Conservation (phyloP, 164 flowering plant species). For the Platanus orientalis region DNA sequence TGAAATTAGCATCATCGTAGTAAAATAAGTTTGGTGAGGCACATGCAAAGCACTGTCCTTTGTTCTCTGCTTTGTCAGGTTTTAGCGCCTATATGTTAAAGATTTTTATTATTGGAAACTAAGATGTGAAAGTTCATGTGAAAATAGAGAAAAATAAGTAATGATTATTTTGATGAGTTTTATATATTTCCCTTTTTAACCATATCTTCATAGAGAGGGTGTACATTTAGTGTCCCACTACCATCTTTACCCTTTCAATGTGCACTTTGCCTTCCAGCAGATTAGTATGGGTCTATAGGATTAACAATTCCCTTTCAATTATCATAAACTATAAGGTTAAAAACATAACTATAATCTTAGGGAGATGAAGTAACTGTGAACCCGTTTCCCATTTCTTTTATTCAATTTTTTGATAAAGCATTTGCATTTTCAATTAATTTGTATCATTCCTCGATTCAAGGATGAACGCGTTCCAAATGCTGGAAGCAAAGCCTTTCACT, state of each 20-base stretch:
- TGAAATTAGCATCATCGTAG: conserved; percentile 26
- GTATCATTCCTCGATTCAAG: conserved; percentile 33
- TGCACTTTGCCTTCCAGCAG: not conserved
- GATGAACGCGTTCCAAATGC: conserved; percentile 27
- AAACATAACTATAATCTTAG: no score
- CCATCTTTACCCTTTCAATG: not conserved
- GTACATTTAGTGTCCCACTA: conserved; percentile 3
- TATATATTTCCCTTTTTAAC: not conserved
- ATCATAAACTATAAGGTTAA: no score
- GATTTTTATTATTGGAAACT: conserved; percentile 13
- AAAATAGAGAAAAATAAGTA: conserved; percentile 1
- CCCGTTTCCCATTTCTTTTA: no score
- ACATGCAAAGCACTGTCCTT: conserved; percentile 24
- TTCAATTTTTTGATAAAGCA: no score
- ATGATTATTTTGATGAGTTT: conserved; percentile 2
- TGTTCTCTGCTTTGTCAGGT: conserved; percentile 29
- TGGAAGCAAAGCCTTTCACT: conserved; percentile 33
- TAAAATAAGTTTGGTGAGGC: conserved; percentile 30
- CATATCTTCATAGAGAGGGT: not conserved
- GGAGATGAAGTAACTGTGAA: no score
- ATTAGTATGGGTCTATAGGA: not conserved
- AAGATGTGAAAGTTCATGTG: not conserved
- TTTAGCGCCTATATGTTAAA: conserved; percentile 12
- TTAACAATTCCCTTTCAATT: no score
- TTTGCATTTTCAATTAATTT: not conserved